Percentiles rank a stretch among this genome's conserved stretches.
Conservation (phyloP, 2,329 filamentous ascomycete genomes). For the Hymenoscyphus infarciens region DNA sequence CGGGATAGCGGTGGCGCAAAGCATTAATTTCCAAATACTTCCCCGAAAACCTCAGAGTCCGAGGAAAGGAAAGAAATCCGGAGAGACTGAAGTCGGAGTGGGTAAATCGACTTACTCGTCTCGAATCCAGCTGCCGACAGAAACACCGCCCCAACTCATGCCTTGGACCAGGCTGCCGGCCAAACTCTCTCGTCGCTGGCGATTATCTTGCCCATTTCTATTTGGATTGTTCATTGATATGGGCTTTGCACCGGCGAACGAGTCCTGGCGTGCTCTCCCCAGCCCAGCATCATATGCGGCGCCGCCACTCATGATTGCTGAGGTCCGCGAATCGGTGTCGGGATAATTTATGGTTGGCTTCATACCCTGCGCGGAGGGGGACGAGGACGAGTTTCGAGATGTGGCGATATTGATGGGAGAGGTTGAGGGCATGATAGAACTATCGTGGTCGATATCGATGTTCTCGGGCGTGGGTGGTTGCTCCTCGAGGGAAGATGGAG, state of each 20-base stretch:
- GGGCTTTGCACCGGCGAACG: constrained; percentile 62
- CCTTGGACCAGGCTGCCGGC: constrained; percentile 69
- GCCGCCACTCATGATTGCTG: constrained; percentile 57
- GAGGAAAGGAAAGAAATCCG: constrained; percentile 4
- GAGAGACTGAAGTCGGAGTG: neutral
- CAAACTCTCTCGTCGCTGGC: constrained; percentile 58
- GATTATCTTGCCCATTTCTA: constrained; percentile 52
- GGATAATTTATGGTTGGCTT: constrained; percentile 26
- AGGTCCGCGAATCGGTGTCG: constrained; percentile 32
- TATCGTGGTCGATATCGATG: neutral
- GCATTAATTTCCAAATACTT: neutral
- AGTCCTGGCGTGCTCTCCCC: constrained; percentile 55
- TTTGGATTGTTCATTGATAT: constrained; percentile 64
- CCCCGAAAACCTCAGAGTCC: neutral
- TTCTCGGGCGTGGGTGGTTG: constrained; percentile 17
- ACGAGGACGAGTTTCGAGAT: constrained; percentile 35
- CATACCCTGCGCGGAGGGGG: constrained; percentile 38
- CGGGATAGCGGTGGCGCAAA: constrained; percentile 22
- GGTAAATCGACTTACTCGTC: constrained; percentile 80
- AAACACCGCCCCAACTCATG: constrained; percentile 96
- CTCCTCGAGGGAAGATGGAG: constrained; percentile 5
- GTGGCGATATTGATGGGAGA: constrained; percentile 37
- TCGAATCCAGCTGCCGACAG: constrained; percentile 92
- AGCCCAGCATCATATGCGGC: constrained; percentile 54
- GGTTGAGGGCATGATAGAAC: constrained; percentile 33